These are phyloP conservation scores for Chaetothyriales sp. DNA, from an alignment of 2,329 filamentous ascomycete species.

Conservation along the genomic window DNA sequence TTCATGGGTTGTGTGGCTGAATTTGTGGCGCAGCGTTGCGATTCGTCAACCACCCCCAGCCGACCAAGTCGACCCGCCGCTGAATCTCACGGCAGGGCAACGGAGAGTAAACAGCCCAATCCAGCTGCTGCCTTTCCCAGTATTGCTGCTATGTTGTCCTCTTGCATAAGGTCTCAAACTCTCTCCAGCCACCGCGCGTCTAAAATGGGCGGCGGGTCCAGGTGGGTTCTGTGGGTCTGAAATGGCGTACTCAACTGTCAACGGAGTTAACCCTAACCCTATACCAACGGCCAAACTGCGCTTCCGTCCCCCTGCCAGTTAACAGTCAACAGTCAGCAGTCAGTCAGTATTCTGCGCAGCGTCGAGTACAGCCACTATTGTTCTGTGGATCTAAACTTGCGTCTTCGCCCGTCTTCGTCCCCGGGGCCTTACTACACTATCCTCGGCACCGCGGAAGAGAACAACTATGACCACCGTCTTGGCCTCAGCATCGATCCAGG, in stretches of 20 bases:
- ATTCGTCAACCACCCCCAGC: neutral
- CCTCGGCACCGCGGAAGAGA: too few species aligned
- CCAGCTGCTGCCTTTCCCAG: too few species aligned
- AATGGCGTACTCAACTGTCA: too few species aligned
- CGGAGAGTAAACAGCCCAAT: too few species aligned
- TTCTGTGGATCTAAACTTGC: neutral
- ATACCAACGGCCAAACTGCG: neutral
- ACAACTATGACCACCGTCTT: neutral
- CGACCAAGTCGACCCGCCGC: neutral
- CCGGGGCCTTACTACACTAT: too few species aligned
- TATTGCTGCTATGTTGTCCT: too few species aligned
- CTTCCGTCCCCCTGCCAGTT: too few species aligned
- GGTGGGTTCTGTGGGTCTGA: neutral
- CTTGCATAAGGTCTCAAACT: too few species aligned
- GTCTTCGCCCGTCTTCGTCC: neutral
- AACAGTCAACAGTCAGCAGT: too few species aligned
- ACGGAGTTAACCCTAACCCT: neutral
- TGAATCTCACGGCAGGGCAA: too few species aligned
- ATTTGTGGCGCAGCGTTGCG: neutral
- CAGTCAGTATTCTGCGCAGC: neutral
- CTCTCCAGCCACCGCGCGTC: too few species aligned
- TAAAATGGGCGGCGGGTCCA: too few species aligned
- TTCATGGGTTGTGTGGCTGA: neutral
- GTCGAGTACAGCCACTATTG: neutral
- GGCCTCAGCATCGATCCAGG: conserved; percentile 63